These are phyloP conservation scores for Candida tunisiensis DNA, from an alignment of 1,139 yeast species.

Conservation along the genomic window DNA sequence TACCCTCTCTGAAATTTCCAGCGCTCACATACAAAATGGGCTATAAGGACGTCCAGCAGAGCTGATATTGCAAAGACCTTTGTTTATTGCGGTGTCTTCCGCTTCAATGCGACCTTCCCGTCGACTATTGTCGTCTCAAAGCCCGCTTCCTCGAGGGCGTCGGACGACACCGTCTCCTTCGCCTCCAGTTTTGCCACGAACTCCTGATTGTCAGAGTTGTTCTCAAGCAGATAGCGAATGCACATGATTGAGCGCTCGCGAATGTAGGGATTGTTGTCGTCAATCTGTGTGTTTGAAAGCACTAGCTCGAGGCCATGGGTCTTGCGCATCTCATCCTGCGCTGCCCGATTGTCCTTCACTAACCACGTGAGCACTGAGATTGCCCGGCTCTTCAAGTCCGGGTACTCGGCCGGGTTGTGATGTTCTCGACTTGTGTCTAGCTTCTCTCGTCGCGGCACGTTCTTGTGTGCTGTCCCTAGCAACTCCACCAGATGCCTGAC, in stretches of 20 bases:
- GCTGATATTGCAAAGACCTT: no score
- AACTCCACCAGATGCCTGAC: no score
- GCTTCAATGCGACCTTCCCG: conserved; percentile 32
- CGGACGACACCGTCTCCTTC: conserved; percentile 30
- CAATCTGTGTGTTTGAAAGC: conserved; percentile 70
- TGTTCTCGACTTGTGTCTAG: no score
- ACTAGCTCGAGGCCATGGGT: conserved; percentile 55
- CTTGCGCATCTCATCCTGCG: conserved; percentile 54
- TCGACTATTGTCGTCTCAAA: conserved; percentile 38
- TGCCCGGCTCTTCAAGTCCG: conserved; percentile 13
- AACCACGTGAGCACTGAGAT: conserved; percentile 18
- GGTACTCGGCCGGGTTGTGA: no score
- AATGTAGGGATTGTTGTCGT: conserved; percentile 68
- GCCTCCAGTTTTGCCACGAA: conserved; percentile 56
- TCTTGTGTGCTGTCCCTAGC: no score
- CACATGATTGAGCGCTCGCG: conserved; percentile 77
- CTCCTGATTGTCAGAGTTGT: conserved; percentile 52
- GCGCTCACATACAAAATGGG: neutral
- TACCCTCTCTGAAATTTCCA: neutral
- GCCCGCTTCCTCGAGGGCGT: conserved; percentile 37
- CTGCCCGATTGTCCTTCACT: conserved; percentile 28
- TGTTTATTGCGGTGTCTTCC: conserved; percentile 1
- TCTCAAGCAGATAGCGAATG: conserved; percentile 45
- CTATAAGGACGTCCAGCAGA: no score
- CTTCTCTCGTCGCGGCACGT: no score